Conservation (phyloP, 768 basidiomycete genomes). For the Auricularia heimuer region DNA sequence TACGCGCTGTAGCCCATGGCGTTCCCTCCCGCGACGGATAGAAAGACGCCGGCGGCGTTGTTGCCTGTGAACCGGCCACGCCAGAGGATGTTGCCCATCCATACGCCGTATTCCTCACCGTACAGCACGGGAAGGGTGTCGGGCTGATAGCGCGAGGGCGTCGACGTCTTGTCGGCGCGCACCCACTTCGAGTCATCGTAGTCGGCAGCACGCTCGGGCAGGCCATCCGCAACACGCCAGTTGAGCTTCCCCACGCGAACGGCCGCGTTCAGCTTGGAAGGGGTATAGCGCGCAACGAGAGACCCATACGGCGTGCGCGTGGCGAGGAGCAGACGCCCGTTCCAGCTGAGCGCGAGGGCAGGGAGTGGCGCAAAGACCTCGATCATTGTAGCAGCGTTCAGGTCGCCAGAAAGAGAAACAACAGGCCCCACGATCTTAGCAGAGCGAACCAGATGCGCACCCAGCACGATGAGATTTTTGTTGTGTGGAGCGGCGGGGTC, state of each 20-base stretch:
- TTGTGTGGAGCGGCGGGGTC: neutral
- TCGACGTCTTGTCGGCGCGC: neutral
- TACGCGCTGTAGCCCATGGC: conserved; percentile 44
- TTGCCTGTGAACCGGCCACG: conserved; percentile 40
- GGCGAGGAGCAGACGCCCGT: conserved; percentile 21
- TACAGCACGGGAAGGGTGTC: neutral
- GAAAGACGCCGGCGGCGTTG: conserved; percentile 32
- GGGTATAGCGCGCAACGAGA: conserved; percentile 7
- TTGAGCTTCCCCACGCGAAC: neutral
- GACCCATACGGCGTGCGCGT: conserved; percentile 22
- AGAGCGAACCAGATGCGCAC: neutral
- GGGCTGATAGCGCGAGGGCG: neutral
- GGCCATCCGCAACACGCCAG: neutral
- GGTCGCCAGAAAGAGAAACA: conserved; percentile 26
- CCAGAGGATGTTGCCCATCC: conserved; percentile 31
- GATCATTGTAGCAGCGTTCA: conserved; percentile 36
- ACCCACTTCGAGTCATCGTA: neutral
- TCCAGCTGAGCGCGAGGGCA: conserved; percentile 33
- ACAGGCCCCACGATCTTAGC: neutral
- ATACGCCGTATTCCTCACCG: conserved; percentile 9
- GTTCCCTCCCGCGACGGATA: conserved; percentile 32
- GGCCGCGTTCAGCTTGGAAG: neutral
- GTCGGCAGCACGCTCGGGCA: neutral
- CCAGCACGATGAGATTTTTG: neutral
- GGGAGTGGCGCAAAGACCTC: conserved; percentile 33